Evolutionary conservation across 495 filamentous ascomycete genomes (phyloP), one percentile per base, ranked within the genome.

Genomic region (Penicillium arizonense): DNA sequence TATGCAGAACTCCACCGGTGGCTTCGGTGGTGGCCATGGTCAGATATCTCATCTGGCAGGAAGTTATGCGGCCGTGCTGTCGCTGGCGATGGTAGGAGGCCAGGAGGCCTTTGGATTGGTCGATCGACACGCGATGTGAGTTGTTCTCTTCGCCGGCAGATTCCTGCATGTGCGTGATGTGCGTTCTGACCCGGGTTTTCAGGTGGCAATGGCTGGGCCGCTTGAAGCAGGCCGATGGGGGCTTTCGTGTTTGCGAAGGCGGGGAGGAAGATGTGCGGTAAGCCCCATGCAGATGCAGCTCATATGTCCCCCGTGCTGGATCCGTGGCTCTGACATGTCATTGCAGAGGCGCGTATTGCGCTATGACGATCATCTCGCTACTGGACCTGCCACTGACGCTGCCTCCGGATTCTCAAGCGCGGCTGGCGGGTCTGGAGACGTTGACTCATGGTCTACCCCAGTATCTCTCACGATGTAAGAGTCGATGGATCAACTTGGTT

Each of bases 231-330:
- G 67, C 76, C 6, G 84, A 90, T 65, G 95, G 94, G 33, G 89
- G 87, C 3, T 97, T 98, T 62, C 79, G 82, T 43, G 82, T 98
- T 61, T 83, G 82, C 44, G 71, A 86, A 28, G 87, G 86, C 42
- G 94, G 91, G 28, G 94, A 98, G 75, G 86, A 89, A 67, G 94
- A 98, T 70, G 88, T 97, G 50, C 85, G 92, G 84, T 88, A 82
- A 63, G 76, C 62, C 33, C 42, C 37, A 38, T 44, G n/a, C 16
- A 35, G 12, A 24, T 6, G 14, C 28, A 30, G 28, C 28, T 30
- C 28, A 30, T 30, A 30, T 44, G 33, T 34, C 33, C 37, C 21
- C 23, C 42, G 48, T 54, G 61, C 54, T 33, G 39, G 47, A 52
- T 56, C 32, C 20, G 47, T 38, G 30, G 16, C 20, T 50, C 52